A percentile compares a stretch with the other conserved stretches of the same genome.
Evolutionary conservation across 768 basidiomycete genomes (phyloP).

Genomic region (Ramaria rubella): DNA sequence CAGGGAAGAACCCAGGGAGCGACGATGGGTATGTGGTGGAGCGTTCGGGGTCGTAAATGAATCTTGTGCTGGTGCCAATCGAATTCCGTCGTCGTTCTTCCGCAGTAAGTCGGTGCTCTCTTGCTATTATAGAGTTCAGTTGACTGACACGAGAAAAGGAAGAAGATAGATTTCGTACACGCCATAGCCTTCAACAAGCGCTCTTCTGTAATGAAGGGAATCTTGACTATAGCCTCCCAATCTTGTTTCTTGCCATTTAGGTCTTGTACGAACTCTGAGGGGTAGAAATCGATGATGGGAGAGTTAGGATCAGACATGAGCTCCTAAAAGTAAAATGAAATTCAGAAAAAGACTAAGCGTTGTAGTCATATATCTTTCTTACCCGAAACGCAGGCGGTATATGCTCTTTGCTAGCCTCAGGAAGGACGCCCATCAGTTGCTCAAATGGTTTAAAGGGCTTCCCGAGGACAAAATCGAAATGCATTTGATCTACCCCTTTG

Average conservation of each 20-base stretch:
- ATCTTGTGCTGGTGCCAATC: slow-evolving; percentile 75
- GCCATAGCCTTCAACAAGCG: slow-evolving; percentile 79
- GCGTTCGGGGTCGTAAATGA: slow-evolving; percentile 58
- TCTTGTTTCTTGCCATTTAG: slow-evolving; percentile 97
- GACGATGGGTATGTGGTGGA: slow-evolving; percentile 82
- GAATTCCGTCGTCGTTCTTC: slow-evolving; percentile 75
- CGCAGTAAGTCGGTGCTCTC: slow-evolving; percentile 66
- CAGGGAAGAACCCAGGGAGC: slow-evolving; percentile 90
- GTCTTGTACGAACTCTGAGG: slow-evolving; percentile 83
- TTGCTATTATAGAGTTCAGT: slow-evolving; percentile 38
- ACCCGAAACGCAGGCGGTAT: slow-evolving; percentile 86
- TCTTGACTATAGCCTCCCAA: slow-evolving; percentile 99
- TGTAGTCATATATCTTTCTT: slow-evolving; percentile 16
- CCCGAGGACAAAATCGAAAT: slow-evolving; percentile 83
- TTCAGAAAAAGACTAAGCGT: slow-evolving; percentile 1
- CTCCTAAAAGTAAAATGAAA: slow-evolving; percentile 44
- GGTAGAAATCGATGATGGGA: slow-evolving; percentile 92
- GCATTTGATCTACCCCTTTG: slow-evolving; percentile 60
- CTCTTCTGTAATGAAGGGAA: slow-evolving; percentile 89
- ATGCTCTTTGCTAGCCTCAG: slow-evolving; percentile 81
- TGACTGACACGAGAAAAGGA: background rate
- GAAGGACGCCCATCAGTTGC: slow-evolving; percentile 97
- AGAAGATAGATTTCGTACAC: slow-evolving; percentile 43
- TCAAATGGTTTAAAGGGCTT: slow-evolving; percentile 89
- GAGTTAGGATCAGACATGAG: slow-evolving; percentile 83